Evolutionary conservation across 106 monocot genomes (phyloP).

Genomic region (Dioscorea dumetorum): DNA sequence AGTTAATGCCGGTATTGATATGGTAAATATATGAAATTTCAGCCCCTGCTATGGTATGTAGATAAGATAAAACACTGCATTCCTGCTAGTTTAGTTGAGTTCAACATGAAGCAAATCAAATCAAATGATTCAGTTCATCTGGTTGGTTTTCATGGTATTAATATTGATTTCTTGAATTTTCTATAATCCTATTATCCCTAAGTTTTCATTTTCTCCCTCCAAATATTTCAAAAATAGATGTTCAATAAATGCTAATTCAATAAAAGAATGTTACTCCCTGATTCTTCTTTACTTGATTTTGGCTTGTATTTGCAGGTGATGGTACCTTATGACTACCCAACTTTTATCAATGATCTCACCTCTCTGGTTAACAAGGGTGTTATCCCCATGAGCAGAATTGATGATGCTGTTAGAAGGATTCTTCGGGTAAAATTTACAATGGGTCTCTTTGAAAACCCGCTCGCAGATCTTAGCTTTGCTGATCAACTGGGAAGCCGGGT

Average conservation of each 20-base stretch:
- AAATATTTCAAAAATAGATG: too few species aligned
- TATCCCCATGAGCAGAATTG: constrained; percentile 32
- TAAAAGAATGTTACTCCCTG: too few species aligned
- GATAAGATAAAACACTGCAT: not conserved
- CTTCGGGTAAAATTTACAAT: constrained; percentile 38
- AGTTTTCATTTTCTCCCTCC: too few species aligned
- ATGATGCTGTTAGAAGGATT: constrained; percentile 43
- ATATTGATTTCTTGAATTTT: too few species aligned
- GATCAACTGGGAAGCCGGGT: constrained; percentile 38
- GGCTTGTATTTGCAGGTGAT: constrained; percentile 21
- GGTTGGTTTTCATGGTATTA: too few species aligned
- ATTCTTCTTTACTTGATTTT: too few species aligned
- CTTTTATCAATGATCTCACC: constrained; percentile 32
- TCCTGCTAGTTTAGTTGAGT: not conserved
- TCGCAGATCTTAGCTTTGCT: constrained; percentile 17
- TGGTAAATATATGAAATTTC: constrained; percentile 29
- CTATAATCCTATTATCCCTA: too few species aligned
- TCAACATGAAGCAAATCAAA: not conserved
- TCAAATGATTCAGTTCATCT: too few species aligned
- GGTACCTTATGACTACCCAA: constrained; percentile 31
- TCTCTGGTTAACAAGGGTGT: constrained; percentile 20
- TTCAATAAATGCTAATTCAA: too few species aligned
- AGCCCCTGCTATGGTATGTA: not conserved
- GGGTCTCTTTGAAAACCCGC: constrained; percentile 48
- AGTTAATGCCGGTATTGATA: constrained; percentile 50